Conservation (phyloP, 176 grass and related monocot genomes). For the Tuctoria greenei region DNA sequence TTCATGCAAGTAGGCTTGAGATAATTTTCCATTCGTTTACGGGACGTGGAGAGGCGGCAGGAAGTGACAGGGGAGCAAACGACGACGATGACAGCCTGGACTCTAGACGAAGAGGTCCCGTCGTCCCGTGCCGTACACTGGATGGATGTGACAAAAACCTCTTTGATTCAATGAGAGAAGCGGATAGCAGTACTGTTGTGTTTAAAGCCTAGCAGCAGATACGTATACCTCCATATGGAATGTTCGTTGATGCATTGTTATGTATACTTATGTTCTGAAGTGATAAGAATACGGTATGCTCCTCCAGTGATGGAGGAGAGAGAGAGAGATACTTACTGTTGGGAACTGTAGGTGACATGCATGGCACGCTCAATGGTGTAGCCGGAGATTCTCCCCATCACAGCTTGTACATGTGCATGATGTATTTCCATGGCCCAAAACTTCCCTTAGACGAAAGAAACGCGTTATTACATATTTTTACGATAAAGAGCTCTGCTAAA, state of each 20-base stretch:
- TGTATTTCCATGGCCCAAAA: background rate
- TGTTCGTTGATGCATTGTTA: background rate
- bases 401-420: background rate
- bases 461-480: background rate
- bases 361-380: background rate
- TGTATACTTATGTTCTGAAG: background rate
- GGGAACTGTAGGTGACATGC: background rate
- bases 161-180: background rate
- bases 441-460: background rate
- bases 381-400: background rate
- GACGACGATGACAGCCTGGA: background rate
- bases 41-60: background rate
- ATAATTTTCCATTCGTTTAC: background rate
- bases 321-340: background rate
- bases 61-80: conserved; percentile 27
- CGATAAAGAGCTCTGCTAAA: no score
- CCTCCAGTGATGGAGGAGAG: background rate
- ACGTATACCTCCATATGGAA: background rate
- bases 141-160: no score
- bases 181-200: background rate
- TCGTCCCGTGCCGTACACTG: background rate
- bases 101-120: background rate
- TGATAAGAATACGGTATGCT: background rate
- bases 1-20: background rate
- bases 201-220: background rate